phyloP scores from a whole-genome alignment of 208 protist species.

The Leishmania martiniquensis region DNA sequence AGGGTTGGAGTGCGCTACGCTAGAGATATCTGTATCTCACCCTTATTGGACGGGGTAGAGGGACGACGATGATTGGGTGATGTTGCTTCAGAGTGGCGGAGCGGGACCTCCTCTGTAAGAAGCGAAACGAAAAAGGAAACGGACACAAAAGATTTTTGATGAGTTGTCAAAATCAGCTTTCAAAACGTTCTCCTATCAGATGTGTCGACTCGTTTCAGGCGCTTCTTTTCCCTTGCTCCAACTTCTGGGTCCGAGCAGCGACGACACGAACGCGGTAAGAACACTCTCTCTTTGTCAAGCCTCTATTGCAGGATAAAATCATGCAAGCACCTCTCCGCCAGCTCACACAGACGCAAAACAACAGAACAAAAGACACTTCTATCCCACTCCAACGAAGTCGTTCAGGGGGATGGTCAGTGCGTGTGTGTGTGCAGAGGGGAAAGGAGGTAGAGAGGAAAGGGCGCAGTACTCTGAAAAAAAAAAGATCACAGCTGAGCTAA shows the following conservation, averaged over 20 bases:
- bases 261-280: neutral
- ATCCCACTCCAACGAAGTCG: no score
- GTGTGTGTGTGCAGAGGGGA: no score
- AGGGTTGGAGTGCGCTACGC: no score
- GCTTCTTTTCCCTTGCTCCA: neutral
- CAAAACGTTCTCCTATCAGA: no score
- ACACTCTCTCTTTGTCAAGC: neutral
- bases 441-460: no score
- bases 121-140: conserved; percentile 12
- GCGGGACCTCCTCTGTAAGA: neutral
- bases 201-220: no score
- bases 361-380: neutral
- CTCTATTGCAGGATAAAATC: neutral
- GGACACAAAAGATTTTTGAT: neutral
- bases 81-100: neutral
- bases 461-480: neutral
- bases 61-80: neutral
- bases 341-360: neutral
- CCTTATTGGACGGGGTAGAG: neutral
- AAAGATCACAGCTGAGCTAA: neutral
- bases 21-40: neutral
- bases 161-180: no score
- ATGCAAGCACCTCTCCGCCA: neutral
- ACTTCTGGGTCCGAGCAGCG: neutral
- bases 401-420: no score